phyloP scores from a whole-genome alignment of 495 filamentous ascomycete species.

The Aspergillus ostianus region DNA sequence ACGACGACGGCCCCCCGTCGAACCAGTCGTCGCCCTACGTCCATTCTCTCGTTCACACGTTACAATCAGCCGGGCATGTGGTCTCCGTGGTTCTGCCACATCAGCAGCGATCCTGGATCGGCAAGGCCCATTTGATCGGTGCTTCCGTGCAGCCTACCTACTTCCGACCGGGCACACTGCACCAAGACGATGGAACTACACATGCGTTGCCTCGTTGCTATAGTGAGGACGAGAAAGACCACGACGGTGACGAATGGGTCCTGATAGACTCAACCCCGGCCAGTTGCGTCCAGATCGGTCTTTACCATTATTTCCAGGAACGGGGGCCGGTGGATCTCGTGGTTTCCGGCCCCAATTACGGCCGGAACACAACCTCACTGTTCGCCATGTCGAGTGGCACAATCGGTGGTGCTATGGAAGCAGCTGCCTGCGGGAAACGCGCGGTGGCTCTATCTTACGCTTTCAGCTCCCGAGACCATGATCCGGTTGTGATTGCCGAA shows the following conservation, averaged over 20 bases:
- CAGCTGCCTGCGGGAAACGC: slow-evolving; percentile 73
- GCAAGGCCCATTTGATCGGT: slow-evolving; percentile 92
- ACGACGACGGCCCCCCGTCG: slow-evolving; percentile 96
- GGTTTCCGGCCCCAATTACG: slow-evolving; percentile 90
- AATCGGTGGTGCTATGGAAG: slow-evolving; percentile 87
- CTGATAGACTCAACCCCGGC: slow-evolving; percentile 87
- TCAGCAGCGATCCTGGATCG: slow-evolving; percentile 94
- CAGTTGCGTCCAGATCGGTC: slow-evolving; percentile 84
- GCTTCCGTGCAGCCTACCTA: slow-evolving; percentile 83
- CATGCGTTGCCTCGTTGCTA: slow-evolving; percentile 53
- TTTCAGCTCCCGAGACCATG: slow-evolving; percentile 78
- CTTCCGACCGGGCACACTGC: slow-evolving; percentile 68
- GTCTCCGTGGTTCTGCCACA: slow-evolving; percentile 90
- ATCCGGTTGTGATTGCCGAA: slow-evolving; percentile 70
- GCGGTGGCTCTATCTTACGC: slow-evolving; percentile 85
- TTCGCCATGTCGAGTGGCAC: slow-evolving; percentile 91
- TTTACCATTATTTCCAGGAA: slow-evolving; percentile 81
- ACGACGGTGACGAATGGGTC: slow-evolving; percentile 82
- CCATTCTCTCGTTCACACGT: slow-evolving; percentile 74
- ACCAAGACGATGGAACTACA: slow-evolving; percentile 65
- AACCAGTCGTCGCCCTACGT: slow-evolving; percentile 89
- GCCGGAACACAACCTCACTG: slow-evolving; percentile 86
- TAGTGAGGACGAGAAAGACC: slow-evolving; percentile 53
- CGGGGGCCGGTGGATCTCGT: slow-evolving; percentile 80
- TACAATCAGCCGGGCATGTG: slow-evolving; percentile 74